These are phyloP conservation scores for Raphanus raphanistrum DNA, from an alignment of 345 rosid genomes.

Conservation along the genomic window DNA sequence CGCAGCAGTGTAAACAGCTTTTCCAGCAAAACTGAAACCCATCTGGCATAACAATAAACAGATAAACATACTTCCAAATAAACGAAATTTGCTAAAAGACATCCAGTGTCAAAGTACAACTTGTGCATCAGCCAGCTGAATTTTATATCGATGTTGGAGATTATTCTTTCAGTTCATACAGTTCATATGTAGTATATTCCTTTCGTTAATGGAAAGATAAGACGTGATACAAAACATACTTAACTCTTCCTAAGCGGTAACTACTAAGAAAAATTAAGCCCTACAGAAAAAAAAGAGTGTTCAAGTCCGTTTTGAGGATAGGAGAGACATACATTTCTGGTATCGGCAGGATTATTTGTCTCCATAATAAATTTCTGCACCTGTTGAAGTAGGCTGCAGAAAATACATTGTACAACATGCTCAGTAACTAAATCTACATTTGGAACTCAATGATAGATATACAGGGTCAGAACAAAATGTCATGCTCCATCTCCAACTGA, in stretches of 20 bases:
- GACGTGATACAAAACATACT: neutral
- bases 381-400: constrained; percentile 74
- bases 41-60: constrained; percentile 56
- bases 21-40: constrained; percentile 91
- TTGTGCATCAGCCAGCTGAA: constrained; percentile 15
- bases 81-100: neutral
- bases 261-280: neutral
- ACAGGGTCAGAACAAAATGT: neutral
- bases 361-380: constrained; percentile 61
- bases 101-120: neutral
- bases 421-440: constrained; percentile 13
- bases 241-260: constrained; percentile 9
- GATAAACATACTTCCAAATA: constrained; percentile 4
- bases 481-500: neutral
- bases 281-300: neutral
- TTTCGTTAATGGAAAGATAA: neutral
- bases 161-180: constrained; percentile 2
- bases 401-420: constrained; percentile 16
- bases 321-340: constrained; percentile 62
- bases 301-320: constrained; percentile 4
- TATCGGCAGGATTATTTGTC: constrained; percentile 55
- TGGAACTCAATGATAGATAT: constrained; percentile 11
- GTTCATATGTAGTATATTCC: neutral
- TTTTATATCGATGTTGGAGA: neutral
- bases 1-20: constrained; percentile 81